Evolutionary conservation across 2,329 filamentous ascomycete species (phyloP), one percentile per base, ranked within the genome.

Genomic region (Thyridium curvatum): DNA sequence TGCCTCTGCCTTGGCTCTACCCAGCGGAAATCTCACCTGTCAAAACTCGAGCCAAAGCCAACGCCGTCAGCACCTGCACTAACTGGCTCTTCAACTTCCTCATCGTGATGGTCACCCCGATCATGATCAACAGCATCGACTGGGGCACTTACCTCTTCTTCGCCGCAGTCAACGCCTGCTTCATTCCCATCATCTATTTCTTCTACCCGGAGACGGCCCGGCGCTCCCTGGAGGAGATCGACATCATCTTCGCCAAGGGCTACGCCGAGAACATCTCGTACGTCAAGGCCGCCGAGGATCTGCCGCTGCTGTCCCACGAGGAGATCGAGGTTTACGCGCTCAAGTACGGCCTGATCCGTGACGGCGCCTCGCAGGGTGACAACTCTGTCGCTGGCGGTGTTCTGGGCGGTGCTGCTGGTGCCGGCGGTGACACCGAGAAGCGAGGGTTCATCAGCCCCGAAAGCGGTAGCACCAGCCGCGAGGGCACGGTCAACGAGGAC

Each of bases 181-280:
- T 76, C 47, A 55, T 76, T 32, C 71, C 72, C 2, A 61, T 71
- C 37, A 69, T 73, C 13, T 73, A 66, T 50, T 59, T 73, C 42
- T 66, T 72, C 47, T 73, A 72, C 45, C 72, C 73, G 0, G 74
- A 77, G 51, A 77, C 75, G 4, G 64, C 68, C 49, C 52, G 57
- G 46, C 70, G 74, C 8, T 75, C 68, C 12, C 65, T 85, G 26
- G 82, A 86, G 56, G 82, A 86, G 54, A 78, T 86, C 59, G 82
- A 86, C 51, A 68, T 75, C 41, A 79, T 86, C 37, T 60, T 60
- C 33, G 56, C 70, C 52, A 79, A 79, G 62, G 75, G 74, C 10
- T 67, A 66, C 46, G 54, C 65, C 21, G 78, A 82, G 56, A 72
- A 76, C 2, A 79, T 74, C 5, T 74, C 68, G 4, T 79, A 80